A percentile compares a stretch with the other conserved stretches of the same genome.
Conservation (phyloP, 768 basidiomycete species). For the Boletus sp. region DNA sequence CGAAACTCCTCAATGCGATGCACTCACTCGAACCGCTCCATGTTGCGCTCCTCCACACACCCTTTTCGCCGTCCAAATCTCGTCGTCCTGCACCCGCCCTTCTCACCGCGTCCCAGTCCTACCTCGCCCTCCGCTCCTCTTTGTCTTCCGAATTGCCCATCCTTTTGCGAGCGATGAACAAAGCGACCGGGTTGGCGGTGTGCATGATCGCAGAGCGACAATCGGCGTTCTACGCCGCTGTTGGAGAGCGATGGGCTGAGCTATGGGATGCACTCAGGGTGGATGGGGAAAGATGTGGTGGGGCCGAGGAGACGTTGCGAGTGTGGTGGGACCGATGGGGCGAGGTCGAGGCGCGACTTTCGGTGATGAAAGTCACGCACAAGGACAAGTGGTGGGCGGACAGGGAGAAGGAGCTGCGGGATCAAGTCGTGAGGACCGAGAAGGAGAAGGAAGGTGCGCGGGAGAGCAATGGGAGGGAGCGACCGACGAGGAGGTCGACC, state of each 20-base stretch:
- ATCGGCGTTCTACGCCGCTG: conserved; percentile 55
- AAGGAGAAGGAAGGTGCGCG: conserved; percentile 14
- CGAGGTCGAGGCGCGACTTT: conserved; percentile 56
- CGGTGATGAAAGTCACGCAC: conserved; percentile 37
- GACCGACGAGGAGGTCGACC: conserved; percentile 14
- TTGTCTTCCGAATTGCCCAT: conserved; percentile 68
- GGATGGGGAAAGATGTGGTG: conserved; percentile 67
- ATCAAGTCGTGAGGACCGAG: conserved; percentile 12
- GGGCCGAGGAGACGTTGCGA: conserved; percentile 62
- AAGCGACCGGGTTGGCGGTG: conserved; percentile 55
- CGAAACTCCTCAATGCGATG: conserved; percentile 69
- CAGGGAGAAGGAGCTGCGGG: conserved; percentile 25
- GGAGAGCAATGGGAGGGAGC: conserved; percentile 17
- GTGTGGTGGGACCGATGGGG: conserved; percentile 72
- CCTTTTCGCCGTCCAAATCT: conserved; percentile 52
- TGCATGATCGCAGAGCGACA: conserved; percentile 56
- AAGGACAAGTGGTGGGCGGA: conserved; percentile 37
- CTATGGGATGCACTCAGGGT: conserved; percentile 82
- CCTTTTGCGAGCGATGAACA: conserved; percentile 56
- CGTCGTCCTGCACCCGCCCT: conserved; percentile 62
- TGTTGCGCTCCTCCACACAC: conserved; percentile 64
- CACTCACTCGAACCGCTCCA: conserved; percentile 73
- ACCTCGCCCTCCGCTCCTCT: conserved; percentile 73
- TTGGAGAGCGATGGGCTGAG: conserved; percentile 68
- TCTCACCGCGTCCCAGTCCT: conserved; percentile 71